A percentile compares a stretch with the other conserved stretches of the same genome.
Evolutionary conservation across 768 basidiomycete genomes (phyloP).

Genomic region (Psilocybe subaeruginosa): DNA sequence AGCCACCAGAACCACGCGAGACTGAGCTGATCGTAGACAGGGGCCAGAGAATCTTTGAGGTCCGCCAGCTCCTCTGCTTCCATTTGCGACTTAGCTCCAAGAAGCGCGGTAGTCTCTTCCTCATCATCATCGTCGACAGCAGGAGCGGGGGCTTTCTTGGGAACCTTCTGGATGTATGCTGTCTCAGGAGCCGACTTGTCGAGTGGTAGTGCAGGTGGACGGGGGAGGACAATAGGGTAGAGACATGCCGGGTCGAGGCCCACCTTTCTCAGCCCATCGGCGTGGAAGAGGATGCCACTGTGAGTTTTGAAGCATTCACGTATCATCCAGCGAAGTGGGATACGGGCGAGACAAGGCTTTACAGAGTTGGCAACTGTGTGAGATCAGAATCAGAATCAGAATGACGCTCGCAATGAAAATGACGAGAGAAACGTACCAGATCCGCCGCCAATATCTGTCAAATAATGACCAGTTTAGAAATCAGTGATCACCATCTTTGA

Average conservation of each 20-base stretch:
- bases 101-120: constrained; percentile 1
- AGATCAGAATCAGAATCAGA: background rate
- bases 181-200: constrained; percentile 27
- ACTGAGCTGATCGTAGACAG: constrained; percentile 53
- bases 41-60: constrained; percentile 46
- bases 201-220: constrained; percentile 44
- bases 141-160: constrained; percentile 25
- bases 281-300: constrained; percentile 61
- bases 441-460: constrained; percentile 58
- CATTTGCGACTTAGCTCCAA: background rate
- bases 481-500: too few relatives aligned
- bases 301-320: constrained; percentile 63
- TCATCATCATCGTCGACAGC: background rate
- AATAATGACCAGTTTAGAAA: background rate
- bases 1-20: constrained; percentile 48
- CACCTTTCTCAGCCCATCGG: constrained; percentile 40
- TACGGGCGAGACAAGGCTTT: constrained; percentile 46
- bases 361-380: constrained; percentile 39
- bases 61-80: constrained; percentile 52
- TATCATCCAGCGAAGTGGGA: constrained; percentile 70
- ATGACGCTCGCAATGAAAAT: background rate
- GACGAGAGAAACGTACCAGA: constrained; percentile 28
- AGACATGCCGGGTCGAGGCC: constrained; percentile 42
- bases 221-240: constrained; percentile 34
- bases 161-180: constrained; percentile 26